Evolutionary conservation across 2,329 filamentous ascomycete species (phyloP).

Genomic region (Diaporthe batatas): DNA sequence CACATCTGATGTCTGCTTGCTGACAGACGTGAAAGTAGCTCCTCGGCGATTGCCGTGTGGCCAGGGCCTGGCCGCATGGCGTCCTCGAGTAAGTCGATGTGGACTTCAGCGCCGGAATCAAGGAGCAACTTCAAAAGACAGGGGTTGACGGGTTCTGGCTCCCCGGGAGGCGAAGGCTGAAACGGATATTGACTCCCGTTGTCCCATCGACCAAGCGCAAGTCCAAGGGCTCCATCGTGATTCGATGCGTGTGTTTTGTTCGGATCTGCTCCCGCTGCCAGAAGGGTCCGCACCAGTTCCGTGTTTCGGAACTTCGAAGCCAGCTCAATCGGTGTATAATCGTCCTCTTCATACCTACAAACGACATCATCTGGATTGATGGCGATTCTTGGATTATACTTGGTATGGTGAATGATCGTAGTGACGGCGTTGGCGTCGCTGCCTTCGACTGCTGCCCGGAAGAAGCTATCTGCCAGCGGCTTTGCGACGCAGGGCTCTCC

Average conservation of each 20-base stretch:
- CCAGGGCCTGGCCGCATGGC: not conserved
- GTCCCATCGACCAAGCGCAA: not conserved
- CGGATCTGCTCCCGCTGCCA: not conserved
- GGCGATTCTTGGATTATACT: not conserved
- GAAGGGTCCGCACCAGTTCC: not conserved
- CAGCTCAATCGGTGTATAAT: conserved; percentile 1
- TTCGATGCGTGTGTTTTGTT: not conserved
- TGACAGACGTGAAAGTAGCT: not conserved
- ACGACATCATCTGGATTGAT: not conserved
- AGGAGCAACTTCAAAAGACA: not conserved
- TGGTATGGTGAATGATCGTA: not conserved
- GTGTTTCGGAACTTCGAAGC: not conserved
- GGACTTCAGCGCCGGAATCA: not conserved
- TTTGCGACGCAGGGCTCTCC: not conserved
- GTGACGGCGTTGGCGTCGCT: not conserved
- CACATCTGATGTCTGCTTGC: not conserved
- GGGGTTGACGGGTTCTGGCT: not conserved
- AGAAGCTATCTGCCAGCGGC: not conserved
- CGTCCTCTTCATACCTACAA: not conserved
- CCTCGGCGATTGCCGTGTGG: not conserved
- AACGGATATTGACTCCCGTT: not conserved
- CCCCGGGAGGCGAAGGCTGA: accelerated
- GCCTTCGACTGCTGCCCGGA: not conserved
- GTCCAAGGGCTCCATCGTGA: not conserved
- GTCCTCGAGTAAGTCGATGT: not conserved